phyloP scores from a whole-genome alignment of 305 asterid genomes.

The Withania somnifera region DNA sequence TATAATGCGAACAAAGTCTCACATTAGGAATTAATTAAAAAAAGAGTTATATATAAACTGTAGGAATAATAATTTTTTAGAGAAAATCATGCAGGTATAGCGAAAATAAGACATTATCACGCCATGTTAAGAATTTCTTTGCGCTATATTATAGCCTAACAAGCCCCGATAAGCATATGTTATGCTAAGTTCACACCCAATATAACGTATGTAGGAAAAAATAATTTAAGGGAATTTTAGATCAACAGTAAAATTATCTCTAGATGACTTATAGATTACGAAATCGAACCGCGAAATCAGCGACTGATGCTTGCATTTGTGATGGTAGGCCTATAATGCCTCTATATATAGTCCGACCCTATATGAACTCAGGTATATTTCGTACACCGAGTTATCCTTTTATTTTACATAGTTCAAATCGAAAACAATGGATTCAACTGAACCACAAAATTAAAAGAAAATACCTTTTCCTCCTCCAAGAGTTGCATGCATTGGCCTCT shows the following conservation, averaged over 20 bases:
- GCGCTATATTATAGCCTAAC: not conserved
- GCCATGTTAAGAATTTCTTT: not conserved
- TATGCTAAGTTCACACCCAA: not conserved
- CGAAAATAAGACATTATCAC: not conserved
- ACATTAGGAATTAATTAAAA: not conserved
- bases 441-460: not conserved
- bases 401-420: not conserved
- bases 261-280: too few relatives aligned
- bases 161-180: not conserved
- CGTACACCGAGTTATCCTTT: not conserved
- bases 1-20: not conserved
- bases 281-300: too few relatives aligned
- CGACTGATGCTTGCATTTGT: too few relatives aligned
- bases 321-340: too few relatives aligned
- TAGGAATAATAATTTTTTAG: not conserved
- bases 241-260: too few relatives aligned
- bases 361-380: not conserved
- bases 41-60: not conserved
- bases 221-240: not conserved
- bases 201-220: too few relatives aligned
- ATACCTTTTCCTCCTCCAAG: conserved; percentile 77
- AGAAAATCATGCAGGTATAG: not conserved
- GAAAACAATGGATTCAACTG: not conserved
- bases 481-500: conserved; percentile 42
- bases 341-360: too few relatives aligned